Percentiles rank a stretch among this genome's conserved stretches.
Conservation (phyloP, 192 early-diverging fungal genomes). For the Phlyctochytrium planicorne region DNA sequence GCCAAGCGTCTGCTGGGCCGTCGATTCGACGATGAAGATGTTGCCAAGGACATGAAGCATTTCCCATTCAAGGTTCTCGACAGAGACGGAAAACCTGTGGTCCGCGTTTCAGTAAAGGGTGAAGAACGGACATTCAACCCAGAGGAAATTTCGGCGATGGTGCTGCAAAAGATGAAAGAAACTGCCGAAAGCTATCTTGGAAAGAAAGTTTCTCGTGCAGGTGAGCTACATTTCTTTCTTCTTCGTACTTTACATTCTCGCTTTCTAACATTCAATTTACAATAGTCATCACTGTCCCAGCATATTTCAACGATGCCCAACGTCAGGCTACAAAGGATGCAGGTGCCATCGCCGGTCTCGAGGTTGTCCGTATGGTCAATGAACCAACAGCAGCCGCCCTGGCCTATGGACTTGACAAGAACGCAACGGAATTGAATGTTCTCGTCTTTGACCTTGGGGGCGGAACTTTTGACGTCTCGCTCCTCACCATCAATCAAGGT, state of each 20-base stretch:
- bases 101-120: conserved; percentile 85
- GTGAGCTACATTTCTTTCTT: conserved; percentile 12
- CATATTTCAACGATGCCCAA: conserved; percentile 96
- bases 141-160: conserved; percentile 98
- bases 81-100: conserved; percentile 80
- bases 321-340: conserved; percentile 94
- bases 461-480: conserved; percentile 97
- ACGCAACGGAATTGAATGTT: conserved; percentile 83
- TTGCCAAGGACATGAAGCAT: conserved; percentile 92
- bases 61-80: conserved; percentile 88
- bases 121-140: conserved; percentile 82
- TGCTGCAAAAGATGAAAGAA: conserved; percentile 94
- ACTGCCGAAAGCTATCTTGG: conserved; percentile 86
- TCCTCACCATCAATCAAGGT: conserved; percentile 92
- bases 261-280: conserved; percentile 1
- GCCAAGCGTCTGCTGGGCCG: conserved; percentile 92
- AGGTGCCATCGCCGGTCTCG: conserved; percentile 80
- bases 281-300: conserved; percentile 90
- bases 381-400: conserved; percentile 93
- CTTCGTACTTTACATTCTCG: conserved; percentile 2
- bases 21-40: conserved; percentile 84
- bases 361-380: conserved; percentile 86
- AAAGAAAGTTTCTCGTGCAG: conserved; percentile 83
- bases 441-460: conserved; percentile 97
- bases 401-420: conserved; percentile 93